These are phyloP conservation scores for Tetrapisispora phaffii DNA, from an alignment of 805 yeast genomes.

Conservation along the genomic window DNA sequence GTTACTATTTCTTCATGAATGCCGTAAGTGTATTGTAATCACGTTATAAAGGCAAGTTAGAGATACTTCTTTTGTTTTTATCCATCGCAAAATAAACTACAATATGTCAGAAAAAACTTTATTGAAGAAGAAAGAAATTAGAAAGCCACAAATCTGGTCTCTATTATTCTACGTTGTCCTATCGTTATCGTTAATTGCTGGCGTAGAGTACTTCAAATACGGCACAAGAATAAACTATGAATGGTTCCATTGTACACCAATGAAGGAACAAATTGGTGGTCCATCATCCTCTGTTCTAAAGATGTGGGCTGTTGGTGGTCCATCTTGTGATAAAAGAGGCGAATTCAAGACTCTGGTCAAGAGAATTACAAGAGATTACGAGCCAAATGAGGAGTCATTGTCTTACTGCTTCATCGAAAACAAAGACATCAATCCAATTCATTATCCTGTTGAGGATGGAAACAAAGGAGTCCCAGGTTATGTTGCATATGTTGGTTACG, in stretches of 20 bases:
- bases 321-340: constrained; percentile 37
- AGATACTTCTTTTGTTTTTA: no score
- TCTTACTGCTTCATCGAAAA: constrained; percentile 33
- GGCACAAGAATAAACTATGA: constrained; percentile 33
- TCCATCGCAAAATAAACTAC: not conserved
- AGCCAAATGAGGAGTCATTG: constrained; percentile 30
- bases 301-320: constrained; percentile 34
- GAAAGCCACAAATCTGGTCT: constrained; percentile 9
- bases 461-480: constrained; percentile 31
- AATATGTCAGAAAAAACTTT: not conserved
- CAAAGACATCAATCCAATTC: constrained; percentile 17
- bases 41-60: no score
- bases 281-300: constrained; percentile 23
- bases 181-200: constrained; percentile 30
- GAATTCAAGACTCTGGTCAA: constrained; percentile 33
- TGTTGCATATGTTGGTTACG: constrained; percentile 26
- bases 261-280: constrained; percentile 15
- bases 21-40: no score
- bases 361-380: constrained; percentile 32
- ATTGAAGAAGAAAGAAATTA: not conserved
- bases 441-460: constrained; percentile 26
- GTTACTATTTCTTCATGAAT: no score
- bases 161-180: constrained; percentile 24
- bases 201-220: constrained; percentile 36
- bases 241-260: constrained; percentile 38